Evolutionary conservation across 2,329 filamentous ascomycete species (phyloP), one percentile per base, ranked within the genome.

Genomic region (Botrytis elliptica): DNA sequence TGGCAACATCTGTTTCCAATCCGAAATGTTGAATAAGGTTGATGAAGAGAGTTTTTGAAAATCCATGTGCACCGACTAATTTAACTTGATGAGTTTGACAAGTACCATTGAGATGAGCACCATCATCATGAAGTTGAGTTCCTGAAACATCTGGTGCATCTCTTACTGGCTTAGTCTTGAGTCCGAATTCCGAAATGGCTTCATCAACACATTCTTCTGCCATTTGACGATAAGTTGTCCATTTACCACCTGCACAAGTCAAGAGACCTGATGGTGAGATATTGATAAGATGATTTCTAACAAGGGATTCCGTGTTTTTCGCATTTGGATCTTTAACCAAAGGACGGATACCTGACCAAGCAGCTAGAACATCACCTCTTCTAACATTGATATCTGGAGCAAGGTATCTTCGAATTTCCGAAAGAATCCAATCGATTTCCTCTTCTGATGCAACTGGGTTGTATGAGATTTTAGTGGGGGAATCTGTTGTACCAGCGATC

Each of bases 201-300:
- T 92, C 91, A 79, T 97, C 93, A 62, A 97, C 93, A 63, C 92
- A 92, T 81, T 97, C 93, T 83, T 97, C 93, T 36, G 93, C 93
- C 94, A 97, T 97, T 83, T 97, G 93, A 73, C 94, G 91, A 84
- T 97, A 97, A 1, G 94, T 97, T 4, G 94, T 97, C 94, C 94
- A 97, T 84, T 97, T 97, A 66, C 94, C 94, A 78, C 94, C 94
- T 42, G 93, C 93, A 80, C 93, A 95, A 49, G 94, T 97, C 77
- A 97, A 84, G 33, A 97, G 87, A 18, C 94, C 94, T 10, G 92
- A 93, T 2, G 88, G 83, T n/a, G 93, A 95, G 68, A 93, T 87
- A 75, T 93, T 91, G 77, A 97, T 89, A 62, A 97, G 86, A 81
- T 97, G 94, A 82, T 95, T 97, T 73, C 94, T 92, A 70, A 97